Conservation (phyloP, 768 basidiomycete genomes). For the Psilocybe cubensis region DNA sequence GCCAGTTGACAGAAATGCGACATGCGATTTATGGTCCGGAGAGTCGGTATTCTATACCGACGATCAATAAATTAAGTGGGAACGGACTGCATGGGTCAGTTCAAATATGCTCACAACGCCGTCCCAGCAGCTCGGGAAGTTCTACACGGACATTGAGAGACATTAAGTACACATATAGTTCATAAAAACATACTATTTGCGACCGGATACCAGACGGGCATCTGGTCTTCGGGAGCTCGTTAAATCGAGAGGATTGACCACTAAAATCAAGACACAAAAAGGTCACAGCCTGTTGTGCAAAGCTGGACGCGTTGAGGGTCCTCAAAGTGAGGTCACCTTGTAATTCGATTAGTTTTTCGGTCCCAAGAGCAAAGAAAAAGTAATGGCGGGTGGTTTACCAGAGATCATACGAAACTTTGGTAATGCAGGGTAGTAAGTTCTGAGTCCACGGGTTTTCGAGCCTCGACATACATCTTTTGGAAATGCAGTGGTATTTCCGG, state of each 20-base stretch:
- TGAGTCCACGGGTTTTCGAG: background rate
- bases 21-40: conserved; percentile 41
- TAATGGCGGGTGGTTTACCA: conserved; percentile 21
- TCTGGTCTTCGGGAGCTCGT: conserved; percentile 31
- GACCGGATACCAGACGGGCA: conserved; percentile 41
- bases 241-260: conserved; percentile 31
- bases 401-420: conserved; percentile 43
- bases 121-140: conserved; percentile 41
- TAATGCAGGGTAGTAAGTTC: background rate
- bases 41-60: conserved; percentile 43
- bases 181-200: conserved; percentile 31
- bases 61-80: background rate
- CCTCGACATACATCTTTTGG: conserved; percentile 38
- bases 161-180: background rate
- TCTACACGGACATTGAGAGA: conserved; percentile 2
- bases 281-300: conserved; percentile 40
- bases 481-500: conserved; percentile 39
- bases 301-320: conserved; percentile 33
- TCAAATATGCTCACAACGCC: conserved; percentile 23
- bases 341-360: background rate
- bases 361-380: no score
- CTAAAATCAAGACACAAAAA: conserved; percentile 45
- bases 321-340: conserved; percentile 36
- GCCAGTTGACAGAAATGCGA: conserved; percentile 41
- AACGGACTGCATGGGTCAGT: background rate